Evolutionary conservation across 164 flowering plant species (phyloP).

Genomic region (Litsea cubeba): DNA sequence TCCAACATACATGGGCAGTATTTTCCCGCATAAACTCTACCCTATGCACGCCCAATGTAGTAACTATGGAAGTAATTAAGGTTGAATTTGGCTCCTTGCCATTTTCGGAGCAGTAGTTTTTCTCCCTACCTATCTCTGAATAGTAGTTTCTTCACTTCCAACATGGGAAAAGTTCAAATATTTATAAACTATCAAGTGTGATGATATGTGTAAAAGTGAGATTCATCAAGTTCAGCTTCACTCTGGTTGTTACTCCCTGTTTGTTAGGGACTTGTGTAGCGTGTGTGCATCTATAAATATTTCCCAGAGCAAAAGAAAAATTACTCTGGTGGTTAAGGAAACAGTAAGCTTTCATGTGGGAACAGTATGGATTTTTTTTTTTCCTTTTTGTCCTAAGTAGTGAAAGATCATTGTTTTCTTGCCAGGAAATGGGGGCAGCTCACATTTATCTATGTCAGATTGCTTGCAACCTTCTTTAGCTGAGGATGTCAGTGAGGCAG

Average conservation of each 20-base stretch:
- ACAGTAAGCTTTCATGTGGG: not conserved
- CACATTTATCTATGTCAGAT: slow-evolving; percentile 15
- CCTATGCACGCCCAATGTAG: not conserved
- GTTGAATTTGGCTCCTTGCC: not conserved
- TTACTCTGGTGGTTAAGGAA: too few relatives aligned
- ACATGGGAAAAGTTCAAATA: not conserved
- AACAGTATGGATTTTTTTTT: not conserved
- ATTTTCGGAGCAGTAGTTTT: too few relatives aligned
- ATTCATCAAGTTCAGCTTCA: too few relatives aligned
- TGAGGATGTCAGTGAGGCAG: slow-evolving; percentile 50
- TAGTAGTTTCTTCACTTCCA: too few relatives aligned
- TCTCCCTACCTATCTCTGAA: not conserved
- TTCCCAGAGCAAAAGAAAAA: too few relatives aligned
- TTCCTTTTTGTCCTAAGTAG: slow-evolving; percentile 4
- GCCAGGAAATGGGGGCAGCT: not conserved
- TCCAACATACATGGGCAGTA: not conserved
- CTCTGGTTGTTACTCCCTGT: too few relatives aligned
- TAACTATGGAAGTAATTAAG: not conserved
- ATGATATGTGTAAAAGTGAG: too few relatives aligned
- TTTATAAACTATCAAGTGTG: too few relatives aligned
- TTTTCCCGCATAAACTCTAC: not conserved
- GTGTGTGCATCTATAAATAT: too few relatives aligned
- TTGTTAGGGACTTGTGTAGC: too few relatives aligned
- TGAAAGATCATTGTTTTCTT: slow-evolving; percentile 4
- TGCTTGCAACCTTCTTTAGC: slow-evolving; percentile 24